These are phyloP conservation scores for Rhizomucor pusillus DNA, from an alignment of 371 early-diverging fungal species.

Conservation along the genomic window DNA sequence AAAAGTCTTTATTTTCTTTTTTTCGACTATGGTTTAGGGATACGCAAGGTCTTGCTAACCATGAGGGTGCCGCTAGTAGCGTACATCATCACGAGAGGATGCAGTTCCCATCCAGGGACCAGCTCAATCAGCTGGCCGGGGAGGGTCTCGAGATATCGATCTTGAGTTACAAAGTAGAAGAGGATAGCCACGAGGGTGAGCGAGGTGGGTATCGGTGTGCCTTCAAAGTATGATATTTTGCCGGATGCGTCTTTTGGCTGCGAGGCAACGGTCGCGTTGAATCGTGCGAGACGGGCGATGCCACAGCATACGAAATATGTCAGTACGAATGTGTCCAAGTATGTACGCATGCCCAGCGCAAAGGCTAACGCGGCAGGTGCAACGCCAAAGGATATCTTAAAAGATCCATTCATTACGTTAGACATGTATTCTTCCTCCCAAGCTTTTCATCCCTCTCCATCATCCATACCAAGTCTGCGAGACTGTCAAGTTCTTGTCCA, in stretches of 20 bases:
- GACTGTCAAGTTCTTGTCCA: constrained; percentile 80
- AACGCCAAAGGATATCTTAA: constrained; percentile 84
- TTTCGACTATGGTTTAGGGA: constrained; percentile 56
- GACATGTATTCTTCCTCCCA: too few species aligned
- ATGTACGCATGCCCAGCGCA: constrained; percentile 83
- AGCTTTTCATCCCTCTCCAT: constrained; percentile 3
- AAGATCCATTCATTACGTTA: too few species aligned
- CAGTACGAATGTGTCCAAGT: constrained; percentile 73
- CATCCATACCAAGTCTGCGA: constrained; percentile 79
- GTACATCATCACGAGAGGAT: constrained; percentile 77
- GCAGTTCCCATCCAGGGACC: constrained; percentile 54
- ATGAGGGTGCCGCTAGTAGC: constrained; percentile 78
- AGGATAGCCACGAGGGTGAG: constrained; percentile 66
- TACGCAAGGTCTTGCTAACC: constrained; percentile 71
- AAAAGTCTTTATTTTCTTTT: not conserved
- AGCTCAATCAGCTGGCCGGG: constrained; percentile 43
- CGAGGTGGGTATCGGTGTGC: constrained; percentile 88
- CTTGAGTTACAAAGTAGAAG: constrained; percentile 60
- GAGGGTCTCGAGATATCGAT: constrained; percentile 53
- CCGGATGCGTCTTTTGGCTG: constrained; percentile 75
- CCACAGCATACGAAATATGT: constrained; percentile 89
- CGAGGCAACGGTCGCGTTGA: constrained; percentile 83
- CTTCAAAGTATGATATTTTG: constrained; percentile 84
- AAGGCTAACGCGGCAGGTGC: constrained; percentile 87
- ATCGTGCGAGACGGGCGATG: constrained; percentile 84